A percentile compares a stretch with the other conserved stretches of the same genome.
These are phyloP conservation scores for Combretum micranthum DNA, from an alignment of 345 rosid genomes.

Conservation along the genomic window DNA sequence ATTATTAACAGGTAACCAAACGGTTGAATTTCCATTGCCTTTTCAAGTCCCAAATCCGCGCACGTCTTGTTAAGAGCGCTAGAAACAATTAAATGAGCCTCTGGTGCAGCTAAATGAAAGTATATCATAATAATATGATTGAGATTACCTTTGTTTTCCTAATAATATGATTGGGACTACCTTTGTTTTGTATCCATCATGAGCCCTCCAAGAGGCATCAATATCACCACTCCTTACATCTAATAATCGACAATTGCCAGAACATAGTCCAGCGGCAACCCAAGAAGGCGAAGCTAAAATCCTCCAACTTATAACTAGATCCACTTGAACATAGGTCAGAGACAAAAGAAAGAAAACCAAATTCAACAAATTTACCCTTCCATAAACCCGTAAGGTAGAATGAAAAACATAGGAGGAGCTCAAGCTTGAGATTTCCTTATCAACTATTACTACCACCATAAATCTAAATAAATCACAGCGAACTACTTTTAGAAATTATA, in stretches of 20 bases:
- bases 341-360: constrained; percentile 71
- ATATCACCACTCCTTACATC: constrained; percentile 65
- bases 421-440: no score
- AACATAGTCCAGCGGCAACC: constrained; percentile 84
- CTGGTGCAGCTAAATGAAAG: constrained; percentile 72
- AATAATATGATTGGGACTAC: no score
- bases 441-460: no score
- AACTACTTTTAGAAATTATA: no score
- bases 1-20: neutral
- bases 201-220: constrained; percentile 81
- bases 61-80: constrained; percentile 78
- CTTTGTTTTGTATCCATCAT: constrained; percentile 84
- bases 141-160: no score
- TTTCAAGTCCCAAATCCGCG: constrained; percentile 84
- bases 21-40: constrained; percentile 27
- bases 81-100: constrained; percentile 79
- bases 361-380: constrained; percentile 72
- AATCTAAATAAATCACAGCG: no score
- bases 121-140: constrained; percentile 5
- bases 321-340: constrained; percentile 77
- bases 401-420: neutral
- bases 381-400: constrained; percentile 42
- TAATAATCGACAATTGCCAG: constrained; percentile 79
- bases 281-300: constrained; percentile 50
- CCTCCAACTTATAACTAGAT: constrained; percentile 38